Evolutionary conservation across 306 rosid species (phyloP).

Genomic region (Pachyrhizus erosus): DNA sequence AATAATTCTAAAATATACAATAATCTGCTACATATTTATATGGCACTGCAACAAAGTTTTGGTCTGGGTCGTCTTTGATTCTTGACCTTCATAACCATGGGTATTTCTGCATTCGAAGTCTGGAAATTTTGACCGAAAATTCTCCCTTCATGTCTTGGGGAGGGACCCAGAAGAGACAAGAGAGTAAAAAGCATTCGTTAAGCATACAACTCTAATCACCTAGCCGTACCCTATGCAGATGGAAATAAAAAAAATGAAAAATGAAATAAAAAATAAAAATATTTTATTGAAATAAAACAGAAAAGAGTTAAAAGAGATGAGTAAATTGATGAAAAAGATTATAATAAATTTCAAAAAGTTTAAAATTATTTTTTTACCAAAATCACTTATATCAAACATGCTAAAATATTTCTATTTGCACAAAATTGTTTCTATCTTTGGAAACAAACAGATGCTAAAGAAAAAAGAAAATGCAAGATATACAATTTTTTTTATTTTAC

Average conservation of each 20-base stretch:
- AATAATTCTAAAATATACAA: slow-evolving; percentile 11
- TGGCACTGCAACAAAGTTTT: not conserved
- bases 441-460: no score
- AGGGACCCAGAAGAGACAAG: slow-evolving; percentile 36
- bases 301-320: no score
- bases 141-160: slow-evolving; percentile 16
- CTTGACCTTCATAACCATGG: slow-evolving; percentile 45
- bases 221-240: no score
- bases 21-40: not conserved
- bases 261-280: no score
- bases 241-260: no score
- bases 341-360: no score
- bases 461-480: not conserved
- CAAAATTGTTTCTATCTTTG: no score
- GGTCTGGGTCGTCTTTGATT: not conserved
- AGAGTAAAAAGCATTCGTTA: not conserved
- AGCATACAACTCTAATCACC: slow-evolving; percentile 61
- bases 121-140: slow-evolving; percentile 52
- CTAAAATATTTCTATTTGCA: no score
- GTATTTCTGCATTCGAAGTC: slow-evolving; percentile 39
- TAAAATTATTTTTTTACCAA: no score
- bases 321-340: no score
- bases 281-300: no score
- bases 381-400: no score
- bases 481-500: not conserved